phyloP scores from a whole-genome alignment of 2,329 filamentous ascomycete species.

The Clonostachys rhizophaga region DNA sequence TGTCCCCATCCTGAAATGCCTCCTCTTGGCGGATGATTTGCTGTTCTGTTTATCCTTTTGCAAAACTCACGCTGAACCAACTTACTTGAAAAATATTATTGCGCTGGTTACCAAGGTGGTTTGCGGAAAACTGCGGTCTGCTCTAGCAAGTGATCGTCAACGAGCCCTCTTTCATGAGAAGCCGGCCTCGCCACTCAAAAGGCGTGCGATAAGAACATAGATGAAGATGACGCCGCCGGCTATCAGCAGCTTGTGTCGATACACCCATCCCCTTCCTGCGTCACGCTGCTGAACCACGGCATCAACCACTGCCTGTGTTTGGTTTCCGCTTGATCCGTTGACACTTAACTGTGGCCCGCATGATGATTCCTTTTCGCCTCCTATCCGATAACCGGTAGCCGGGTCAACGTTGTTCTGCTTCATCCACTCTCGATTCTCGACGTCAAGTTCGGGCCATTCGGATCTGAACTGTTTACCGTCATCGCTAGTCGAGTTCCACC shows the following conservation, averaged over 20 bases:
- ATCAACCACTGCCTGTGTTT: conserved; percentile 71
- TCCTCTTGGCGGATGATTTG: too few relatives aligned
- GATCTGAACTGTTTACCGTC: conserved; percentile 84
- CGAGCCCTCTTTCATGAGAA: background rate
- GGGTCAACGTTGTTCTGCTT: conserved; percentile 75
- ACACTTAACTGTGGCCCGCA: conserved; percentile 55
- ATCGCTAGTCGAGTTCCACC: conserved; percentile 98
- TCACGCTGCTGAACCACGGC: conserved; percentile 71
- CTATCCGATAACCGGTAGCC: conserved; percentile 60
- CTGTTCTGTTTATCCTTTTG: too few relatives aligned
- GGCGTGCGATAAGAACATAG: conserved; percentile 77
- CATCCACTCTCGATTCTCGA: conserved; percentile 92
- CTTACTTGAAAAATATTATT: too few relatives aligned
- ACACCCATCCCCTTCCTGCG: conserved; percentile 77
- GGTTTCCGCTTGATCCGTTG: conserved; percentile 51
- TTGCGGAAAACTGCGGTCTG: too few relatives aligned
- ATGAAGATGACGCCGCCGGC: conserved; percentile 66
- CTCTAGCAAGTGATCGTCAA: background rate
- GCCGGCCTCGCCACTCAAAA: conserved; percentile 49
- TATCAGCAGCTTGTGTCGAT: conserved; percentile 73
- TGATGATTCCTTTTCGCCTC: conserved; percentile 42
- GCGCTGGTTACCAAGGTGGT: too few relatives aligned
- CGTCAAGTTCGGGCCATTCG: conserved; percentile 87
- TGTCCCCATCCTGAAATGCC: too few relatives aligned
- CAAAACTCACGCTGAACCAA: too few relatives aligned